Evolutionary conservation across 2,329 filamentous ascomycete species (phyloP).

Genomic region (Trichoderma cornu-damae): DNA sequence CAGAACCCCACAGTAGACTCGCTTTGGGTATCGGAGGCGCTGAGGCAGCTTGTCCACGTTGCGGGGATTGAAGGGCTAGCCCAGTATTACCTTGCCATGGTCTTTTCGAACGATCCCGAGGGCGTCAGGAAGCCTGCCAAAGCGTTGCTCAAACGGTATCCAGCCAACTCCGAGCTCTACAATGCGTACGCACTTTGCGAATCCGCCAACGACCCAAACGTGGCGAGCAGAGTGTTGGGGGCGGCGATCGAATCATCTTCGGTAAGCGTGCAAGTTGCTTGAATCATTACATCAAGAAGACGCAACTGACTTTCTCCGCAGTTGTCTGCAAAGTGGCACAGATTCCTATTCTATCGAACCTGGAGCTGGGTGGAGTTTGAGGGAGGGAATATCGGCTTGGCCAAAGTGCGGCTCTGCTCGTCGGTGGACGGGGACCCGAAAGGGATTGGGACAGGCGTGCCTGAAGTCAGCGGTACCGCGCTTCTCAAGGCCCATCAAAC

Average conservation of each 20-base stretch:
- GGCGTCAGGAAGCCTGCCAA: conserved; percentile 67
- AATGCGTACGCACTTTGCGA: conserved; percentile 75
- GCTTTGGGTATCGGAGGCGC: conserved; percentile 46
- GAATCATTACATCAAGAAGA: neutral
- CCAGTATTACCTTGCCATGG: conserved; percentile 66
- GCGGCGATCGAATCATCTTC: conserved; percentile 50
- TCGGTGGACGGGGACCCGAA: conserved; percentile 32
- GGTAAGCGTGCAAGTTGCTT: conserved; percentile 25
- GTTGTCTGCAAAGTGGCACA: conserved; percentile 22
- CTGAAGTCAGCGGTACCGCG: conserved; percentile 31
- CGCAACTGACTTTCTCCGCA: conserved; percentile 18
- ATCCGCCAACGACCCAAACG: conserved; percentile 46
- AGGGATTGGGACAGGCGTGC: conserved; percentile 13
- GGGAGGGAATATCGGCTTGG: conserved; percentile 30
- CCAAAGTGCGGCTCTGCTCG: conserved; percentile 39
- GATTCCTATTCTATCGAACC: conserved; percentile 49
- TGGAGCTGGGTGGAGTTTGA: conserved; percentile 65
- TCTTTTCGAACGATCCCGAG: conserved; percentile 49
- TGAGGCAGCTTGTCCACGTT: conserved; percentile 55
- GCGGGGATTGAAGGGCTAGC: conserved; percentile 42
- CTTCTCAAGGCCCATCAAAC: conserved; percentile 51
- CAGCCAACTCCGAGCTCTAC: conserved; percentile 64
- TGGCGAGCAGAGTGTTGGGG: conserved; percentile 60
- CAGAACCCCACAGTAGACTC: conserved; percentile 30
- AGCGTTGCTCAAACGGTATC: conserved; percentile 61